Percentiles rank a stretch among this genome's conserved stretches.
Evolutionary conservation across 2,329 filamentous ascomycete genomes (phyloP).

Genomic region (Ophiostoma tasmaniense): DNA sequence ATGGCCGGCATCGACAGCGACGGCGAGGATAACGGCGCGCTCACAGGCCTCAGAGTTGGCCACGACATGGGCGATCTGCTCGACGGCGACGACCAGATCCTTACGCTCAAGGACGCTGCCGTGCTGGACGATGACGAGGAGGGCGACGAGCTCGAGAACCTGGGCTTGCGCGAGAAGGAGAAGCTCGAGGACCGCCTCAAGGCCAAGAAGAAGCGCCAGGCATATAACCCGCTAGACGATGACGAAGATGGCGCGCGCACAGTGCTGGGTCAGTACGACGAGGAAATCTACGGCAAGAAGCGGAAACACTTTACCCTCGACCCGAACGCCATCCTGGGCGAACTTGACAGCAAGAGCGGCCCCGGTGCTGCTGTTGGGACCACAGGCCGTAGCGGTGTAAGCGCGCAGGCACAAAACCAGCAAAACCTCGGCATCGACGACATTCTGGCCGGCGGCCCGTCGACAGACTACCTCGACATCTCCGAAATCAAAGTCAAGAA

Average conservation of each 20-base stretch:
- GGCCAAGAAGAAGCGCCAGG: conserved; percentile 80
- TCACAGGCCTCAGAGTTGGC: conserved; percentile 84
- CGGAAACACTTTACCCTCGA: conserved; percentile 81
- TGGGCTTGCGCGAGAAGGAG: conserved; percentile 63
- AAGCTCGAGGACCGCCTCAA: conserved; percentile 67
- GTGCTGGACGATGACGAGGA: conserved; percentile 78
- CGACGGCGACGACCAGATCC: conserved; percentile 75
- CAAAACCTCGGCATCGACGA: conserved; percentile 52
- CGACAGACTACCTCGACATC: conserved; percentile 81
- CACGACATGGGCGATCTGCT: conserved; percentile 78
- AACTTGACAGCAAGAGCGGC: conserved; percentile 37
- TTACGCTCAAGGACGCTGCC: conserved; percentile 89
- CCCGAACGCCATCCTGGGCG: conserved; percentile 60
- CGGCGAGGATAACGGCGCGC: conserved; percentile 69
- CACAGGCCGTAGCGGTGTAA: background rate
- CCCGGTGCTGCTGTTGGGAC: background rate
- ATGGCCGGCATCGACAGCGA: conserved; percentile 34
- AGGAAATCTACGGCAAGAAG: conserved; percentile 88
- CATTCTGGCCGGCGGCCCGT: conserved; percentile 54
- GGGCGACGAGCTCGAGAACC: conserved; percentile 81
- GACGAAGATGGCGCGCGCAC: conserved; percentile 56
- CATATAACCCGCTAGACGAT: conserved; percentile 69
- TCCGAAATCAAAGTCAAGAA: conserved; percentile 90
- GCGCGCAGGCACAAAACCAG: background rate
- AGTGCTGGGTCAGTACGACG: conserved; percentile 86